phyloP scores from a whole-genome alignment of 1,284 basidiomycete species.

The Cerioporus squamosus region DNA sequence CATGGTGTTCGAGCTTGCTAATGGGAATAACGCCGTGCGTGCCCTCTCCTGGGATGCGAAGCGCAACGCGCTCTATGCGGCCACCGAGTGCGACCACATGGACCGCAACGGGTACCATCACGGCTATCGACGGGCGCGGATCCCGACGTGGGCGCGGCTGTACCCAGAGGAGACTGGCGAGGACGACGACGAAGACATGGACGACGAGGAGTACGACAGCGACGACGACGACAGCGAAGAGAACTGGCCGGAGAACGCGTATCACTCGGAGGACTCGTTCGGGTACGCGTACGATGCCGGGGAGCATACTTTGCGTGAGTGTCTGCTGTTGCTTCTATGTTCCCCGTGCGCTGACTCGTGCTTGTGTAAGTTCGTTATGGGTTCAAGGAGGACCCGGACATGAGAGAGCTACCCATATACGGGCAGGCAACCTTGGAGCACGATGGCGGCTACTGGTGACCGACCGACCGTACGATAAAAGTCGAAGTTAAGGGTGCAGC shows the following conservation, averaged over 20 bases:
- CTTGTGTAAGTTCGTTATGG: constrained; percentile 9
- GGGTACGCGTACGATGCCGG: constrained; percentile 43
- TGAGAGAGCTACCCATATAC: background rate
- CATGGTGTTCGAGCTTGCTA: constrained; percentile 43
- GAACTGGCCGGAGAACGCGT: constrained; percentile 39
- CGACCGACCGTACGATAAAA: background rate
- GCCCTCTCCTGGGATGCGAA: constrained; percentile 40
- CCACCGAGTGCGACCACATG: constrained; percentile 39
- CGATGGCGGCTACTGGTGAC: background rate
- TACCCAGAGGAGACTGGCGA: constrained; percentile 31
- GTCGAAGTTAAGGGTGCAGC: too few species aligned
- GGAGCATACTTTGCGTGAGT: constrained; percentile 36
- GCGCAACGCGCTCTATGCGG: constrained; percentile 38
- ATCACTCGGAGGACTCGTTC: constrained; percentile 39
- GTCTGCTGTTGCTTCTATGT: background rate
- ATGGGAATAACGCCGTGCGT: constrained; percentile 44
- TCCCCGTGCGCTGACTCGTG: background rate
- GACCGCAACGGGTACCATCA: constrained; percentile 34
- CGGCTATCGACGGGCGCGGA: constrained; percentile 35
- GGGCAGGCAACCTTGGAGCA: constrained; percentile 6
- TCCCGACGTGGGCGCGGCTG: constrained; percentile 22
- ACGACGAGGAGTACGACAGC: constrained; percentile 9
- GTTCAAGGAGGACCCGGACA: constrained; percentile 19
- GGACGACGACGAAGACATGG: constrained; percentile 20
- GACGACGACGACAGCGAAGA: constrained; percentile 23